Evolutionary conservation across 306 rosid species (phyloP).

Genomic region (Gastrolobium villosum): DNA sequence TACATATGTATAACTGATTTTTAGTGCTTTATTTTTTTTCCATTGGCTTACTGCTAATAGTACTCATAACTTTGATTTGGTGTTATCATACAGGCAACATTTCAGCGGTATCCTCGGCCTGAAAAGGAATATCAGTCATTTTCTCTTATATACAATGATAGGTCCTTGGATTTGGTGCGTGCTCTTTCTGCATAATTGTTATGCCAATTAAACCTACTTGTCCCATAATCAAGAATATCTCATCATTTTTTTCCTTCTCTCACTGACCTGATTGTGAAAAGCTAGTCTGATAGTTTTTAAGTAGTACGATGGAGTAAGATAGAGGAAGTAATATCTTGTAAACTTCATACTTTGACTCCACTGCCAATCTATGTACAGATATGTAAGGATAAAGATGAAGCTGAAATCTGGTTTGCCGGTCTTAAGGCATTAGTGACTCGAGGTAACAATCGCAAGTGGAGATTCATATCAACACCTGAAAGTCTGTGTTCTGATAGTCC

Average conservation of each 20-base stretch:
- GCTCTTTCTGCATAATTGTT: constrained; percentile 36
- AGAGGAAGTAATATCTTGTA: constrained; percentile 26
- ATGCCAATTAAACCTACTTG: constrained; percentile 23
- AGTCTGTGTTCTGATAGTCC: constrained; percentile 66
- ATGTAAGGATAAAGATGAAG: constrained; percentile 99
- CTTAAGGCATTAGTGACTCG: constrained; percentile 83
- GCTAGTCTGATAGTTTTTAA: constrained; percentile 44
- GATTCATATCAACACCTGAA: constrained; percentile 65
- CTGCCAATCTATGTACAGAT: constrained; percentile 70
- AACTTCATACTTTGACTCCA: constrained; percentile 43
- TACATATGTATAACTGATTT: constrained; percentile 31
- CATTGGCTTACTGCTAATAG: constrained; percentile 27
- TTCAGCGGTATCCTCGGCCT: constrained; percentile 96
- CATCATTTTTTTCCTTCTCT: constrained; percentile 25
- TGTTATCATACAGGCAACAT: constrained; percentile 77
- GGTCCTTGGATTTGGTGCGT: constrained; percentile 98
- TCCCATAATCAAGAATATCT: constrained; percentile 38
- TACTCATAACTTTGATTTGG: constrained; percentile 51
- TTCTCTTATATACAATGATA: constrained; percentile 82
- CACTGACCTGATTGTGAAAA: constrained; percentile 15
- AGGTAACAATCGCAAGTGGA: constrained; percentile 65
- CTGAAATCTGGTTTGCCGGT: constrained; percentile 97
- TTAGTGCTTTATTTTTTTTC: constrained; percentile 22
- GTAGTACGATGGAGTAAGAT: constrained; percentile 12
- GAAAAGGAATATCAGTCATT: constrained; percentile 98